These are phyloP conservation scores for Leccinum imitatum DNA, from an alignment of 768 basidiomycete genomes.

Conservation along the genomic window DNA sequence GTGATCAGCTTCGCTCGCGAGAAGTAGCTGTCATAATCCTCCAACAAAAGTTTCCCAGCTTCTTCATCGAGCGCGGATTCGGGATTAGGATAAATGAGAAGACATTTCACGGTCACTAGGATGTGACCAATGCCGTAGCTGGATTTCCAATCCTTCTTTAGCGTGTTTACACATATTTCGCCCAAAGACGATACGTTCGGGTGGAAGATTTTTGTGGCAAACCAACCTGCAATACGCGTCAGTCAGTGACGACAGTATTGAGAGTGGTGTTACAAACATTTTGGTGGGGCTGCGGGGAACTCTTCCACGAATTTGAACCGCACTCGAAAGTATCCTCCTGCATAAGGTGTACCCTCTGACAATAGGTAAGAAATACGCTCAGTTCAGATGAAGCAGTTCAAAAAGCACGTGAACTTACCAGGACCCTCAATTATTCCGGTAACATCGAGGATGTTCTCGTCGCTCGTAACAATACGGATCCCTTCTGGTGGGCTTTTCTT, in stretches of 20 bases:
- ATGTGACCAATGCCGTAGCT: conserved; percentile 90
- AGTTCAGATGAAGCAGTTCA: conserved; percentile 2
- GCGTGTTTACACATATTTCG: conserved; percentile 95
- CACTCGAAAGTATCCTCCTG: conserved; percentile 68
- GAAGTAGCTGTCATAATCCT: conserved; percentile 88
- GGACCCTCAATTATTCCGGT: conserved; percentile 89
- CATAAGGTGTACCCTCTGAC: conserved; percentile 65
- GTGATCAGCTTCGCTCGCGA: conserved; percentile 86
- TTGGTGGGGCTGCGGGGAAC: conserved; percentile 91
- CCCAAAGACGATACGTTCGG: conserved; percentile 89
- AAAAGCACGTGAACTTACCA: conserved; percentile 48
- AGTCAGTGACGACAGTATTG: not conserved
- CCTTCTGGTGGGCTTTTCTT: conserved; percentile 86
- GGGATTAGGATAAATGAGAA: conserved; percentile 95
- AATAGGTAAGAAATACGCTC: conserved; percentile 9
- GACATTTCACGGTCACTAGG: conserved; percentile 89
- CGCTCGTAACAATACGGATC: conserved; percentile 82
- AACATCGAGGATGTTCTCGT: conserved; percentile 87
- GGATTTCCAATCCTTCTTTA: conserved; percentile 97
- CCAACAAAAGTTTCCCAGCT: conserved; percentile 87
- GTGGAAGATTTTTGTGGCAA: conserved; percentile 94
- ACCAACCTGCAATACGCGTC: conserved; percentile 60
- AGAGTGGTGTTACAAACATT: conserved; percentile 54
- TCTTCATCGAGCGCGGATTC: conserved; percentile 96
- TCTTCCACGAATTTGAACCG: conserved; percentile 91